phyloP scores from a whole-genome alignment of 371 early-diverging fungal genomes.

The Mucor velutinosus region DNA sequence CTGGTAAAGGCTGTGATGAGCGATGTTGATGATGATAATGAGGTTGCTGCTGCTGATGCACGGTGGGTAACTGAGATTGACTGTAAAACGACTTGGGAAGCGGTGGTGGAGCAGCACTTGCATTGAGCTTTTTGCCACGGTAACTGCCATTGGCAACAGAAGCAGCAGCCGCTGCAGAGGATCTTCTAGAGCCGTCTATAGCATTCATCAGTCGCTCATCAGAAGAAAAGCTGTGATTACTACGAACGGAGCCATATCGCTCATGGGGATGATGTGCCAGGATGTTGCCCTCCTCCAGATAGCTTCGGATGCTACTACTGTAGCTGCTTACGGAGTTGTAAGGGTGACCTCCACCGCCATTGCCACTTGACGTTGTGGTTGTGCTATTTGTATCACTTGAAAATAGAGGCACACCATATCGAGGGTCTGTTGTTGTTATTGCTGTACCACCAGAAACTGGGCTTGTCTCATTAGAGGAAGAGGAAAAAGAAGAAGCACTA shows the following conservation, averaged over 20 bases:
- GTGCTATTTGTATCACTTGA: slow-evolving; percentile 4
- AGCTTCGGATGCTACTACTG: slow-evolving; percentile 14
- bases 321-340: slow-evolving; percentile 9
- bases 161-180: background rate
- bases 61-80: background rate
- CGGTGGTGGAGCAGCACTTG: slow-evolving; percentile 5
- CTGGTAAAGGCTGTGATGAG: background rate
- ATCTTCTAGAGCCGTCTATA: slow-evolving; percentile 13
- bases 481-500: slow-evolving; percentile 6
- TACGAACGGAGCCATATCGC: background rate
- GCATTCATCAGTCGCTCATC: slow-evolving; percentile 16
- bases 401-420: background rate
- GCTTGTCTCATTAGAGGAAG: slow-evolving; percentile 14
- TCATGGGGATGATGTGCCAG: background rate
- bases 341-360: background rate
- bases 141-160: background rate
- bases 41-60: slow-evolving; percentile 5
- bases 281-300: slow-evolving; percentile 14
- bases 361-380: background rate
- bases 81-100: background rate
- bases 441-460: background rate
- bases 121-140: background rate
- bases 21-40: background rate
- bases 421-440: background rate
- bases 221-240: background rate